Conservation (phyloP, 345 rosid genomes). For the Gossypium mustelinum region DNA sequence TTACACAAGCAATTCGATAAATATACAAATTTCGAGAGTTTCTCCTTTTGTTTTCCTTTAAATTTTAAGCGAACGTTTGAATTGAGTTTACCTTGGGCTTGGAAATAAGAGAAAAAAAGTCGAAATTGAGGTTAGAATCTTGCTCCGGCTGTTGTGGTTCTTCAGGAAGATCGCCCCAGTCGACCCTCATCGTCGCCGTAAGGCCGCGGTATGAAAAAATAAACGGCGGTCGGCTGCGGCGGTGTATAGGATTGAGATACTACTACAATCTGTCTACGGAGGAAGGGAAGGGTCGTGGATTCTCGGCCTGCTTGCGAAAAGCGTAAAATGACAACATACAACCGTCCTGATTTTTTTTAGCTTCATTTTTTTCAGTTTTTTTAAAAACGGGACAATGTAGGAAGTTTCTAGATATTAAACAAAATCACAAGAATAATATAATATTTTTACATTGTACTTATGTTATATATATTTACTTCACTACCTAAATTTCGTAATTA, state of each 20-base stretch:
- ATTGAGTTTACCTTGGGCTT: slow-evolving; percentile 49
- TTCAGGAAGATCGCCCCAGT: slow-evolving; percentile 25
- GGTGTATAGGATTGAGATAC: not conserved
- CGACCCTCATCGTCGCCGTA: slow-evolving; percentile 39
- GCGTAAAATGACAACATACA: not conserved
- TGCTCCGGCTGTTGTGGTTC: slow-evolving; percentile 16
- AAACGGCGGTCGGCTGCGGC: not conserved
- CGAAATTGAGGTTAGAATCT: slow-evolving; percentile 51
- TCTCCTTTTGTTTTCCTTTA: not conserved
- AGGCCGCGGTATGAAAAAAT: not conserved
- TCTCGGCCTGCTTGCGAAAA: slow-evolving; percentile 21
- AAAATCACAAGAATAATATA: not conserved
- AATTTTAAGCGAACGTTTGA: not conserved
- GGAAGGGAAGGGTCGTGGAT: slow-evolving; percentile 3
- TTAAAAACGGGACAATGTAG: too few species aligned
- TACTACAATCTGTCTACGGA: not conserved
- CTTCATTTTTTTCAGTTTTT: not conserved
- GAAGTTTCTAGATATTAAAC: not conserved
- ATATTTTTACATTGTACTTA: too few species aligned
- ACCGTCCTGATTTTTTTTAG: not conserved
- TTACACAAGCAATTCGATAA: slow-evolving; percentile 12
- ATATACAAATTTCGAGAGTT: too few species aligned
- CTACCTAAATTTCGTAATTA: too few species aligned
- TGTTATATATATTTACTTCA: too few species aligned
- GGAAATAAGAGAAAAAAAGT: slow-evolving; percentile 57